Evolutionary conservation across 2,329 filamentous ascomycete species (phyloP).

Genomic region (Fusarium sp.): DNA sequence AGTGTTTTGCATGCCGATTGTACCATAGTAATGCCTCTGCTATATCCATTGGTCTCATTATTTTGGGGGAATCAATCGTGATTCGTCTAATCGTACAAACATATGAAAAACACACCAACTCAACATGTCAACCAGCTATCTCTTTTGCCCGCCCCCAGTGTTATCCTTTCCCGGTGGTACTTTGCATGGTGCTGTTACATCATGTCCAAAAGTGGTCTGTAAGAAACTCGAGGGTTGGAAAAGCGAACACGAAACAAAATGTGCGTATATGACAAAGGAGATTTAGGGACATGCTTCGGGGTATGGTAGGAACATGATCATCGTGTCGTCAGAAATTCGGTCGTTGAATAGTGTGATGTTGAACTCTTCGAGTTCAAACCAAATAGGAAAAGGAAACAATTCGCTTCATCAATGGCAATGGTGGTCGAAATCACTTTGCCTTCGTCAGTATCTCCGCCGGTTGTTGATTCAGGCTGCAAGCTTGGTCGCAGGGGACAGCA

Average conservation of each 20-base stretch:
- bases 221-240: background rate
- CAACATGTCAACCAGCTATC: background rate
- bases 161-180: background rate
- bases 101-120: background rate
- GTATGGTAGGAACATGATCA: slow-evolving; percentile 36
- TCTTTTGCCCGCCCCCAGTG: background rate
- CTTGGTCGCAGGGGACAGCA: background rate
- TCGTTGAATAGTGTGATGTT: slow-evolving; percentile 29
- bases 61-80: slow-evolving; percentile 23
- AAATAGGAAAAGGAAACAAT: background rate
- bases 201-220: slow-evolving; percentile 17
- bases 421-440: slow-evolving; percentile 15
- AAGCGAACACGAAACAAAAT: background rate
- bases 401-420: slow-evolving; percentile 17
- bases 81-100: slow-evolving; percentile 32
- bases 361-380: background rate
- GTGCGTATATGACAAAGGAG: slow-evolving; percentile 21
- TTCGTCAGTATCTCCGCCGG: background rate
- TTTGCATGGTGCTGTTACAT: background rate
- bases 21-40: slow-evolving; percentile 15
- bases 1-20: slow-evolving; percentile 19
- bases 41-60: slow-evolving; percentile 31
- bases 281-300: slow-evolving; percentile 28
- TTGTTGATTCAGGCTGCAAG: background rate
- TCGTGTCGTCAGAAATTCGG: slow-evolving; percentile 38